phyloP scores from a whole-genome alignment of 2,329 filamentous ascomycete species.

The Phyllosticta paracitricarpa region DNA sequence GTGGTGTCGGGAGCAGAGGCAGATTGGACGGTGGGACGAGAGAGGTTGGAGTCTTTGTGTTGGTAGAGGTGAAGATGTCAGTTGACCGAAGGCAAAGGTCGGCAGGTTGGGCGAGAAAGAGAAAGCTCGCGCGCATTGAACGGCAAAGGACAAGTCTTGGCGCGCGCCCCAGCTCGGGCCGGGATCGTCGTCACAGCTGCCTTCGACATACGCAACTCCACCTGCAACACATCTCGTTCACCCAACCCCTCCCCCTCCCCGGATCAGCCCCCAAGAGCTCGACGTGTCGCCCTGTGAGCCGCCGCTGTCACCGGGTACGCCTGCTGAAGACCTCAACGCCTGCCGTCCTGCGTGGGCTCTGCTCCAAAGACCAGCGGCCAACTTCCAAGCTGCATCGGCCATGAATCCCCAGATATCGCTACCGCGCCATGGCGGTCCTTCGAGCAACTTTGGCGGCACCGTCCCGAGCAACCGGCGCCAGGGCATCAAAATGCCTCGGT shows the following conservation, averaged over 20 bases:
- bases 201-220: conserved; percentile 4
- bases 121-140: background rate
- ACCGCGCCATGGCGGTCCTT: conserved; percentile 44
- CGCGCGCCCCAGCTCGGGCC: background rate
- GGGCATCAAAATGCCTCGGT: conserved; percentile 51
- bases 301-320: background rate
- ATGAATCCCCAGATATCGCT: conserved; percentile 54
- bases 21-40: background rate
- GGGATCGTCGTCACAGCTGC: background rate
- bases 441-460: conserved; percentile 41
- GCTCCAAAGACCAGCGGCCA: background rate
- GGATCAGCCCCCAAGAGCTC: conserved; percentile 2
- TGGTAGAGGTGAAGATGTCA: background rate
- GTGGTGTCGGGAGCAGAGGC: background rate
- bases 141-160: background rate
- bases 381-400: background rate
- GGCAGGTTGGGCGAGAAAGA: background rate
- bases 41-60: background rate
- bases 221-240: background rate
- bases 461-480: conserved; percentile 41
- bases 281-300: conserved; percentile 1
- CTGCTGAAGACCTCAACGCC: background rate
- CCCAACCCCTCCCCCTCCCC: background rate
- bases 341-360: background rate
- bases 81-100: background rate